Conservation (phyloP, 2,329 filamentous ascomycete genomes). For the Colletotrichum ledebouriae region DNA sequence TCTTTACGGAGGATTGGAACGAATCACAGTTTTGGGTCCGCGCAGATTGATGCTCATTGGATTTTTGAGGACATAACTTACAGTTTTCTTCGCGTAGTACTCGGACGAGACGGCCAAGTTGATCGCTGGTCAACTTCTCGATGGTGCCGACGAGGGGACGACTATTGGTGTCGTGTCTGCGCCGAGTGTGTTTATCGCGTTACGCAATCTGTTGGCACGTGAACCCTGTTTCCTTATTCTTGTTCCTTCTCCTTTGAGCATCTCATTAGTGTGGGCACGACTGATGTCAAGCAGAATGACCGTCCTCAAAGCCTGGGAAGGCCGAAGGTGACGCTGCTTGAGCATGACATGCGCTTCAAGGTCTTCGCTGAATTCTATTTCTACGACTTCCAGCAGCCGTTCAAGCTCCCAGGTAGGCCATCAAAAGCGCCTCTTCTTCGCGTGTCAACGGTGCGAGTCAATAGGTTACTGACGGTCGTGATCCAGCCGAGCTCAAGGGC, state of each 20-base stretch:
- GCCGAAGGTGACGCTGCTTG: slow-evolving; percentile 76
- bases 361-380: slow-evolving; percentile 81
- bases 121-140: slow-evolving; percentile 75
- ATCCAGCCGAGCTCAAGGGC: slow-evolving; percentile 68
- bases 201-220: slow-evolving; percentile 76
- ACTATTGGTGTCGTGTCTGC: slow-evolving; percentile 79
- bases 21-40: slow-evolving; percentile 85
- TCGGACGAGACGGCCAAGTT: slow-evolving; percentile 77
- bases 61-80: neutral
- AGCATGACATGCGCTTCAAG: slow-evolving; percentile 80
- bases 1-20: slow-evolving; percentile 86
- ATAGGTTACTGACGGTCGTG: neutral
- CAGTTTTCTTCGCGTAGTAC: slow-evolving; percentile 64
- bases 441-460: no score
- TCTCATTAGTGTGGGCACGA: neutral
- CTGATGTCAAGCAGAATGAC: slow-evolving; percentile 16
- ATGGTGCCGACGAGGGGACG: slow-evolving; percentile 68
- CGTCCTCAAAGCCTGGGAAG: slow-evolving; percentile 50
- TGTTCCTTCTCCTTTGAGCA: no score
- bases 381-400: slow-evolving; percentile 80
- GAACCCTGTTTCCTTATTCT: no score
- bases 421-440: no score
- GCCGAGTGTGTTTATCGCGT: slow-evolving; percentile 81
- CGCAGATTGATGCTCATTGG: slow-evolving; percentile 15
- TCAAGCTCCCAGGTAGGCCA: slow-evolving; percentile 69